phyloP scores from a whole-genome alignment of 345 rosid species.

The Pistacia vera region DNA sequence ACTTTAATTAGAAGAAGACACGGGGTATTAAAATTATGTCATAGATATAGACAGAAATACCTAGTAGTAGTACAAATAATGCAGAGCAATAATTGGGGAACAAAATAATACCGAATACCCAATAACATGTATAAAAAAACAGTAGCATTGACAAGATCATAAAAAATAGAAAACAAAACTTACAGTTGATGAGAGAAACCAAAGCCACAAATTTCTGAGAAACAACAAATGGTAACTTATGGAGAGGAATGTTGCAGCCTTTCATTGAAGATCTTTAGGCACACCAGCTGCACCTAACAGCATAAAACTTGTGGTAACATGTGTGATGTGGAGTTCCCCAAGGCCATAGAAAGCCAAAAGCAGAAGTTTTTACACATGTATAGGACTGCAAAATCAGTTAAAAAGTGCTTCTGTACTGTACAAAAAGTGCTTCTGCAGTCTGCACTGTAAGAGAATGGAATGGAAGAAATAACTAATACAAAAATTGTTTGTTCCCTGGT shows the following conservation, averaged over 20 bases:
- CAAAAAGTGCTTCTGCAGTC: slow-evolving; percentile 13
- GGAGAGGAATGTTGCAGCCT: slow-evolving; percentile 6
- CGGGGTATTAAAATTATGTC: background rate
- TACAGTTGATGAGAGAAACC: slow-evolving; percentile 24
- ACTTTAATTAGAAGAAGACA: background rate
- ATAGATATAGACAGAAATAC: slow-evolving; percentile 2
- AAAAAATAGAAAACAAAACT: slow-evolving; percentile 11
- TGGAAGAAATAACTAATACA: slow-evolving; percentile 7
- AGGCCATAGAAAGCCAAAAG: slow-evolving; percentile 47
- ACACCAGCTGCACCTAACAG: slow-evolving; percentile 24
- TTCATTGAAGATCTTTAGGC: slow-evolving; percentile 19
- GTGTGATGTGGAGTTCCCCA: slow-evolving; percentile 7
- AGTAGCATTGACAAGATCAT: background rate
- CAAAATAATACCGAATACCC: slow-evolving; percentile 11
- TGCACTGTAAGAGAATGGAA: slow-evolving; percentile 19
- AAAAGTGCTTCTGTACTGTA: slow-evolving; percentile 11
- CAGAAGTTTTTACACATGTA: slow-evolving; percentile 35
- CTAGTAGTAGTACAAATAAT: slow-evolving; percentile 13
- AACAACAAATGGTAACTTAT: background rate
- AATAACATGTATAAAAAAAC: background rate
- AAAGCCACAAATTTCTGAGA: slow-evolving; percentile 10
- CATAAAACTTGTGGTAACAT: slow-evolving; percentile 14
- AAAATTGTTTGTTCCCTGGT: slow-evolving; percentile 37
- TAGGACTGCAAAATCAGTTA: slow-evolving; percentile 27
- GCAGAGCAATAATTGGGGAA: slow-evolving; percentile 35